Evolutionary conservation across 768 basidiomycete genomes (phyloP), one percentile per base, ranked within the genome.

Genomic region (Russula dissimulans): DNA sequence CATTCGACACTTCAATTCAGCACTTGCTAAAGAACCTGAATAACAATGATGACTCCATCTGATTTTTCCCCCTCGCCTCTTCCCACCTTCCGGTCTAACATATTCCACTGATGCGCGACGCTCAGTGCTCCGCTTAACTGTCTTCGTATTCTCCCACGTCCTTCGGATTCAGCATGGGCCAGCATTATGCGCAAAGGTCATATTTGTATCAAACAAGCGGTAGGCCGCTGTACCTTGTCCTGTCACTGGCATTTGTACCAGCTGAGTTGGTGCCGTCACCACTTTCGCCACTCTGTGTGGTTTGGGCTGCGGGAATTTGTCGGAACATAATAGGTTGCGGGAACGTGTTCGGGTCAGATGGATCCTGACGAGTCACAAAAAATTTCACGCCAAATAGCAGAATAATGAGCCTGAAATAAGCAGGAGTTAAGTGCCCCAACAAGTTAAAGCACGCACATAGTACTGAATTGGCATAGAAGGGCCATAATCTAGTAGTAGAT

Each of bases 281-380:
- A 2, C 34, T 36, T 12, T 61, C 50, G 39, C 49, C 47, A 18
- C 22, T 31, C 0, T 18, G 9, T 1, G 45, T 43, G 11, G 52
- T 54, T 29, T 42, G 52, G 10, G 42, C 43, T 15, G 15, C 53
- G 15, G 29, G 36, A 15, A 0, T 9, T 8, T 38, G 46, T 4
- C 50, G n/a, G 3, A 42, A 39, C 11, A 8, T 5, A 4, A 56
- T 4, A 32, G 54, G 17, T 5, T 5, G 10, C 3, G 49, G 49
- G 49, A 46, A 51, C 15, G 55, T 61, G 36, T 43, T 52, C 38
- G 55, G 55, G 44, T 52, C 60, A 3, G 43, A 56, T 6, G 55
- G 60, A 31, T 57, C 45, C 50, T 41, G 17, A 53, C 5, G 17
- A 4, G 1, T 14, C 8, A 18, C 9, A 8, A 9, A 17, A 10